Evolutionary conservation across 495 filamentous ascomycete genomes (phyloP).

Genomic region (Filosporella fistucella): DNA sequence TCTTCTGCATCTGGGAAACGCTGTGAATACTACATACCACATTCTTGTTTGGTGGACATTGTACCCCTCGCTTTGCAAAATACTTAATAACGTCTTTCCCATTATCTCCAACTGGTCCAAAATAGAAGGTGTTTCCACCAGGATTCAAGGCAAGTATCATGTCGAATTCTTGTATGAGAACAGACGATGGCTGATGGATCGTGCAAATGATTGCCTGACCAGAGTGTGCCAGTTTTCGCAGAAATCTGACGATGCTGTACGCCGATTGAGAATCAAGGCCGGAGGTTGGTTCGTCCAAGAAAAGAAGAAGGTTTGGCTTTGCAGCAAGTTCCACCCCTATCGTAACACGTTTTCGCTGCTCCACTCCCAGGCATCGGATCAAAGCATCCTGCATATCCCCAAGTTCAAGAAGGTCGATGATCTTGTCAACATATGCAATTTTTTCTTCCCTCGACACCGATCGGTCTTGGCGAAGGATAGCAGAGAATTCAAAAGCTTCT

Average conservation of each 20-base stretch:
- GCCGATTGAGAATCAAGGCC: conserved; percentile 86
- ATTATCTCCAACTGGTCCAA: conserved; percentile 65
- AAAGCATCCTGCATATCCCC: conserved; percentile 49
- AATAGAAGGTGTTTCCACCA: conserved; percentile 71
- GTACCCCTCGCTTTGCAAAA: conserved; percentile 56
- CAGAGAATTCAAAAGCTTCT: conserved; percentile 45
- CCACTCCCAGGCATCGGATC: conserved; percentile 33
- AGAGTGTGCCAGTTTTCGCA: conserved; percentile 74
- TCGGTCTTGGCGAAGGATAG: conserved; percentile 39
- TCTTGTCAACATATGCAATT: conserved; percentile 56
- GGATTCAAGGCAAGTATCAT: conserved; percentile 67
- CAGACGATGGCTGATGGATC: conserved; percentile 69
- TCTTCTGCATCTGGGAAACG: too few relatives aligned
- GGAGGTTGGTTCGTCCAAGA: conserved; percentile 78
- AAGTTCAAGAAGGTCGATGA: conserved; percentile 55
- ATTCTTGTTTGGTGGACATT: conserved; percentile 52
- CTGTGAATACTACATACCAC: too few relatives aligned
- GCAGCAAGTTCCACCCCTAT: conserved; percentile 92
- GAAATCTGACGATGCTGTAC: conserved; percentile 75
- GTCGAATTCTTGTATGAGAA: conserved; percentile 73
- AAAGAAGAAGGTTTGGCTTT: conserved; percentile 74
- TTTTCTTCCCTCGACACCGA: conserved; percentile 42
- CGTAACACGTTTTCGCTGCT: conserved; percentile 64
- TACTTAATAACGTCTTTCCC: conserved; percentile 59
- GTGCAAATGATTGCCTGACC: conserved; percentile 78